phyloP scores from a whole-genome alignment of 305 asterid species.

The Plantago rigida region DNA sequence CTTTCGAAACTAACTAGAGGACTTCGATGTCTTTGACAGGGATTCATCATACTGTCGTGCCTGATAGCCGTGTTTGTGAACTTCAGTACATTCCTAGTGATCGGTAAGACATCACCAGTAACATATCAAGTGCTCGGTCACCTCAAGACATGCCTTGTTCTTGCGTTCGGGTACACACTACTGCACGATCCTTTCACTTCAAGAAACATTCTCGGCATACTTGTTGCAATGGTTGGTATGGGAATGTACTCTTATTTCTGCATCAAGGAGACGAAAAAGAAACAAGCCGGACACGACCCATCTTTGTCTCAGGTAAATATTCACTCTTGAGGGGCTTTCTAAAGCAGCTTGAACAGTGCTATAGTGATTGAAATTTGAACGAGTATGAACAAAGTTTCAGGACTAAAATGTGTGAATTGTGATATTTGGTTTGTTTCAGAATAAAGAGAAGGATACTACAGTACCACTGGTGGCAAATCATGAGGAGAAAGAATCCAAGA shows the following conservation, averaged over 20 bases:
- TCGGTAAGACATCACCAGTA: constrained; percentile 88
- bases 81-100: constrained; percentile 85
- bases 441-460: constrained; percentile 15
- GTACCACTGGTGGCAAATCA: constrained; percentile 5
- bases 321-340: too few relatives aligned
- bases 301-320: constrained; percentile 12
- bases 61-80: constrained; percentile 82
- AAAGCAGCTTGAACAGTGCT: too few relatives aligned
- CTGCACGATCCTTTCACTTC: constrained; percentile 74
- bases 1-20: neutral
- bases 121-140: constrained; percentile 88
- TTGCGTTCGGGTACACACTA: constrained; percentile 73
- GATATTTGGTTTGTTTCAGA: neutral
- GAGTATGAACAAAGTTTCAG: too few relatives aligned
- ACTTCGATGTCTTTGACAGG: constrained; percentile 33
- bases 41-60: constrained; percentile 66
- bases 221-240: constrained; percentile 82
- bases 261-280: constrained; percentile 58
- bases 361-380: too few relatives aligned
- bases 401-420: too few relatives aligned
- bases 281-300: constrained; percentile 38
- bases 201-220: constrained; percentile 65
- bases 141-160: constrained; percentile 78
- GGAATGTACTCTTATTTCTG: constrained; percentile 72
- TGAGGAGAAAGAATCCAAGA: constrained; percentile 14